Percentiles rank a stretch among this genome's conserved stretches.
phyloP scores from a whole-genome alignment of 306 rosid genomes.

The Sphenostylis stenocarpa region DNA sequence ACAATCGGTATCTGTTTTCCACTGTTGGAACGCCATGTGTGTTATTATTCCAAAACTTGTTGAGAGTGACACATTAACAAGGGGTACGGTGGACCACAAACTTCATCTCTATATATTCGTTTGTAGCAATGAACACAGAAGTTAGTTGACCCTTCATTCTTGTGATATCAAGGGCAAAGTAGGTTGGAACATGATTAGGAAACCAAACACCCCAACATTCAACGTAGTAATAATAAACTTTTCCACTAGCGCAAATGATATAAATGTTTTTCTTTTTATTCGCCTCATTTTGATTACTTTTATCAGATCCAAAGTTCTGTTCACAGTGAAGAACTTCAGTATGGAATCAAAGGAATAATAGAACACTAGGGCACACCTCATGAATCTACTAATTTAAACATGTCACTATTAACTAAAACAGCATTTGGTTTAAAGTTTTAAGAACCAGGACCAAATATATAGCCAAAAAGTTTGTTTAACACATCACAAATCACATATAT shows the following conservation, averaged over 20 bases:
- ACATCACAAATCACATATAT: neutral
- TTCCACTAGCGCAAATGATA: constrained; percentile 14
- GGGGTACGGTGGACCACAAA: constrained; percentile 34
- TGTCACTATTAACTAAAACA: neutral
- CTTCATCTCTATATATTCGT: neutral
- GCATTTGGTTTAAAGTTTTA: neutral
- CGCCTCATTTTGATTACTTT: neutral
- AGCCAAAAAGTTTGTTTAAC: neutral
- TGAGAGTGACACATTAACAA: constrained; percentile 60
- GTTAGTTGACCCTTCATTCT: constrained; percentile 3
- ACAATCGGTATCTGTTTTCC: neutral
- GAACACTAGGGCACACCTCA: neutral
- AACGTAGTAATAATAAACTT: constrained; percentile 23
- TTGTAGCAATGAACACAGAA: neutral
- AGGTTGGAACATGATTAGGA: constrained; percentile 23
- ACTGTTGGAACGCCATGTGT: constrained; percentile 30
- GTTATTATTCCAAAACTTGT: constrained; percentile 1
- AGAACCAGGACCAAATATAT: neutral
- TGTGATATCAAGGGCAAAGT: neutral
- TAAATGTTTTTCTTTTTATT: neutral
- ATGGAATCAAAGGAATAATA: neutral
- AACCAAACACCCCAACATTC: constrained; percentile 20
- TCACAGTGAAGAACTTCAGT: neutral
- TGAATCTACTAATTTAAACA: neutral
- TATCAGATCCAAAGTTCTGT: neutral